Evolutionary conservation across 2,329 filamentous ascomycete genomes (phyloP), one percentile per base, ranked within the genome.

Genomic region (Colletotrichum sp.): DNA sequence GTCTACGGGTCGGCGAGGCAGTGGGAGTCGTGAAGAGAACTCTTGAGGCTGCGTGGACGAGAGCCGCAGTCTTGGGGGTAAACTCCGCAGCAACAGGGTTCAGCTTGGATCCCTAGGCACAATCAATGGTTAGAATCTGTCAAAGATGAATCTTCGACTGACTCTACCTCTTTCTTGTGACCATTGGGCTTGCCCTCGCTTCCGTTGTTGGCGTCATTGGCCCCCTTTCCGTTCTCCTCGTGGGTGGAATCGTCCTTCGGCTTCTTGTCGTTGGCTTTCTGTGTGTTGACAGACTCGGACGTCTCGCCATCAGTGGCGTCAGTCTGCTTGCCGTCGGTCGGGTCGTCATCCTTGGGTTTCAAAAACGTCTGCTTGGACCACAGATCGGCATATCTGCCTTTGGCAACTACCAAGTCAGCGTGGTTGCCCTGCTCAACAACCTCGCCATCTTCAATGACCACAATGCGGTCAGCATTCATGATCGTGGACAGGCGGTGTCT

Each of bases 401-500:
- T 86, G n/a, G 87, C 84, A 13, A 85, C 83, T 65, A 94, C 86
- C 24, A 94, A 84, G 26, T 91, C 88, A 7, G 90, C 86, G 74
- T 94, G 93, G 52, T 83, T 89, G 10, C 93, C 93, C 78, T 91
- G 87, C 80, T 94, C 92, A n/a, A 91, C 86, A 65, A 94, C 88
- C 77, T 89, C 85, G 13, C 93, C 93, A 68, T 91, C 87, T 59
- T 90, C 87, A 60, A 95, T 87, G 12, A 94, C 93, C 68, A 94
- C 88, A 75, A 94, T 94, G 28, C 89, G 87, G 78, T 94, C 92
- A 4, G 93, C 92, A 77, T 93, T 92, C 85, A 93, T 92, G 71
- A 95, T 92, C 0, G 93, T 95, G 0, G 93, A 94, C 28, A 95
- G 85, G 12, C 93, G 90, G 81, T 95, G 93, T 0, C 91, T 92